phyloP scores from a whole-genome alignment of 1,139 yeast genomes.

The Lodderomyces jiufengensis region DNA sequence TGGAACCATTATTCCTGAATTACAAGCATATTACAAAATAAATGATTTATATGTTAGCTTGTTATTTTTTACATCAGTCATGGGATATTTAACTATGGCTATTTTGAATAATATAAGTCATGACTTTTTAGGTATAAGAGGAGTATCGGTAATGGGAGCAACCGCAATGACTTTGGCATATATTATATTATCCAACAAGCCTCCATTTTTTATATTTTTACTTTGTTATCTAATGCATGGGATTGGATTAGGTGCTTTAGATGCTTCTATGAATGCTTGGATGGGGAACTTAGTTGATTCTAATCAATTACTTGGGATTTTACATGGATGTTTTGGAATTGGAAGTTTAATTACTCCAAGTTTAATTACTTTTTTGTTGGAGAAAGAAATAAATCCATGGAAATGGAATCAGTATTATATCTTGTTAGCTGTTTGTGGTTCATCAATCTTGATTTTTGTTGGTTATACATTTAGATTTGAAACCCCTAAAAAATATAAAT shows the following conservation, averaged over 20 bases:
- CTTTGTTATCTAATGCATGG: constrained; percentile 46
- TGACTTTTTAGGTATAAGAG: constrained; percentile 32
- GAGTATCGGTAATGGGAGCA: constrained; percentile 35
- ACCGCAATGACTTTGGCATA: constrained; percentile 29
- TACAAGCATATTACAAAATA: constrained; percentile 42
- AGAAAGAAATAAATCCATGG: constrained; percentile 35
- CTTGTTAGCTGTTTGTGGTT: constrained; percentile 28
- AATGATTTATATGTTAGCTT: constrained; percentile 38
- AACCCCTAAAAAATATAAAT: constrained; percentile 52
- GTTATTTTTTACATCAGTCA: constrained; percentile 32
- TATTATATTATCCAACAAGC: constrained; percentile 24
- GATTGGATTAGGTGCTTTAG: constrained; percentile 57
- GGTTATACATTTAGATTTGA: constrained; percentile 45
- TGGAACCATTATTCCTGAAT: constrained; percentile 52
- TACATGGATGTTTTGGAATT: constrained; percentile 68
- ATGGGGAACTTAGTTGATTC: constrained; percentile 54
- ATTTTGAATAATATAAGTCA: constrained; percentile 31
- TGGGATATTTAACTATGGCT: constrained; percentile 42
- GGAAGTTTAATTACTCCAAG: constrained; percentile 69
- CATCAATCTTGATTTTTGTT: constrained; percentile 20
- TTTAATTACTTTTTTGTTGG: constrained; percentile 43
- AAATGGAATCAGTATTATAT: constrained; percentile 46
- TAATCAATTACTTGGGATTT: constrained; percentile 60
- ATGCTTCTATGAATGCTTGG: constrained; percentile 58
- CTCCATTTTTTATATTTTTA: constrained; percentile 37